Conservation (phyloP, 305 asterid genomes). For the Fraxinus greggii region DNA sequence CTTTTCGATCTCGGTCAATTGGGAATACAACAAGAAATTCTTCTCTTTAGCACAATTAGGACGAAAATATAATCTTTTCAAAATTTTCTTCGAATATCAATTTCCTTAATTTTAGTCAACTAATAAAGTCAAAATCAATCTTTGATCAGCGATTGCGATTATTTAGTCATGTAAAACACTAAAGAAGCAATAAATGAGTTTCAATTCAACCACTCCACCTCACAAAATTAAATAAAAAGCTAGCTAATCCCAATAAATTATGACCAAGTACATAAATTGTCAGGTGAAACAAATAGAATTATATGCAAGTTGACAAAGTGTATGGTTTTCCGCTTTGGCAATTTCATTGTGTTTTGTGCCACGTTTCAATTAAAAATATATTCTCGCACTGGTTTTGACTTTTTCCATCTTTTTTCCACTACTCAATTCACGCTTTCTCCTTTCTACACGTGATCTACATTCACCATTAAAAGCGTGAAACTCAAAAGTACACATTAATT, state of each 20-base stretch:
- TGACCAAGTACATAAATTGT: neutral
- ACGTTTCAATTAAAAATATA: constrained; percentile 27
- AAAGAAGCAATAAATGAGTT: constrained; percentile 47
- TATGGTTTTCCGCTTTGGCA: neutral
- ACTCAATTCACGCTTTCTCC: neutral
- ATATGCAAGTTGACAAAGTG: constrained; percentile 4
- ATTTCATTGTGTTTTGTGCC: constrained; percentile 16
- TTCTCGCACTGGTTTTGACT: constrained; percentile 37
- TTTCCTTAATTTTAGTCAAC: constrained; percentile 7
- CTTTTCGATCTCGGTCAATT: too few relatives aligned
- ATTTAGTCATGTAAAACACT: constrained; percentile 42
- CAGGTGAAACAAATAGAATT: neutral
- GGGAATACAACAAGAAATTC: too few relatives aligned
- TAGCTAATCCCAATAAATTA: constrained; percentile 30
- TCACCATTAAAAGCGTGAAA: neutral
- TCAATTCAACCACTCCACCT: constrained; percentile 70
- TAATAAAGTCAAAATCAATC: constrained; percentile 31
- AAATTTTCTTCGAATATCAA: neutral
- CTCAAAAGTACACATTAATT: neutral
- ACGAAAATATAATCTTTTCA: too few relatives aligned
- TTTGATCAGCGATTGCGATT: neutral
- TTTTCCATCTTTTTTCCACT: constrained; percentile 13
- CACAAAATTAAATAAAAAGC: constrained; percentile 38
- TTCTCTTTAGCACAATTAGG: neutral
- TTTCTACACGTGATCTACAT: neutral